These are phyloP conservation scores for Dryas alaskensis DNA, from an alignment of 306 rosid genomes.

Conservation along the genomic window DNA sequence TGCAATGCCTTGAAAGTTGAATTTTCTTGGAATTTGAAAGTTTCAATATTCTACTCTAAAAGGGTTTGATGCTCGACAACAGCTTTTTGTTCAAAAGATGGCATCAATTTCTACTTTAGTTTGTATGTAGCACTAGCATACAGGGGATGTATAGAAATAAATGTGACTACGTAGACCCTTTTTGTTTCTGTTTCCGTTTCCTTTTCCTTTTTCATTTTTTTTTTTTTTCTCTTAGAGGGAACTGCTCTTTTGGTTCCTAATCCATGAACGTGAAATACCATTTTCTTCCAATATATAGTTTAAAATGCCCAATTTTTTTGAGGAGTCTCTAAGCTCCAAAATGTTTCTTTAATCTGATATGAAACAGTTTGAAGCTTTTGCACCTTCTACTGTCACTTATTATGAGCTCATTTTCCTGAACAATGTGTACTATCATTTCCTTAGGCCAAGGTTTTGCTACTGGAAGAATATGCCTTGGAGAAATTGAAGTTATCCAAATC, in stretches of 20 bases:
- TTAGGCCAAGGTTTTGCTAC: slow-evolving; percentile 73
- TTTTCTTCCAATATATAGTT: background rate
- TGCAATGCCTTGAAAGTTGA: slow-evolving; percentile 1
- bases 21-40: slow-evolving; percentile 3
- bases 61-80: background rate
- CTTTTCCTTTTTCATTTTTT: no score
- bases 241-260: background rate
- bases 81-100: no score
- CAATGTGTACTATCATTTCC: slow-evolving; percentile 8
- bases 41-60: background rate
- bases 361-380: background rate
- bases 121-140: background rate
- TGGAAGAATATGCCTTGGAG: slow-evolving; percentile 75
- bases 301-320: background rate
- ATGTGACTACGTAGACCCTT: background rate
- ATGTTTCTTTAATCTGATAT: background rate
- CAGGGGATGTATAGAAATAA: background rate
- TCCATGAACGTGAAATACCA: background rate
- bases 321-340: background rate
- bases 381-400: background rate
- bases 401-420: slow-evolving; percentile 28
- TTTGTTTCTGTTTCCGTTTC: no score
- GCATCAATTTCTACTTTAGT: no score
- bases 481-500: slow-evolving; percentile 53
- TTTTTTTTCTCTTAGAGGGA: background rate